Evolutionary conservation across 352 stramenopile genomes (phyloP), one percentile per base, ranked within the genome.

Genomic region (Pythium angustatum): DNA sequence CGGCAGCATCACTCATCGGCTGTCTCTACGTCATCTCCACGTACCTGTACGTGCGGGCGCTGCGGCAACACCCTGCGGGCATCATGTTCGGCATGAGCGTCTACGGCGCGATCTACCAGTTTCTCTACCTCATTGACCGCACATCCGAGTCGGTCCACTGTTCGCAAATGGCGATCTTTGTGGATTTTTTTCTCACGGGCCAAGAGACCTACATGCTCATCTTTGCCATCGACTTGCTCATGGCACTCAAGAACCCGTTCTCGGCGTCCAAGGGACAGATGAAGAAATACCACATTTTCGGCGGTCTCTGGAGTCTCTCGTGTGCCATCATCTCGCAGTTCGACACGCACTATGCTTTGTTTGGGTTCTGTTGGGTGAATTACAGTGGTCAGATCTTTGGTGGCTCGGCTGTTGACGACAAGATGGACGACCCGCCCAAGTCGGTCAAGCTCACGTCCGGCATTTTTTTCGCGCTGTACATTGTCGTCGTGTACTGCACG

Each of bases 151-250:
- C 77, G 10, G 57, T 88, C 10, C 62, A 81, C 7, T 94, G 85
- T 59, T 77, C 60, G 24, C 65, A 88, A 52, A 83, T 87, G 49
- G 78, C 81, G 1, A 75, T 94, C 36, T 67, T 91, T 38, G 83
- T 91, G 7, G 85, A 94, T 50, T 85, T 94, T 47, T 90, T 91
- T 43, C 81, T 92, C 50, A 94, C 85, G 2, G 85, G 85, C 10
- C 85, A 94, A 58, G 85, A 94, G 51, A 94, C 85, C 28, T 94
- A 93, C 66, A 93, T 96, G 79, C 73, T 94, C n/a, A 88, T 94
- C 48, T 93, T 96, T 63, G 80, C 87, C 9, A 91, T 94, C 48
- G 87, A 96, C 56, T 65, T 96, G 26, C 67, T 93, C 6, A 58
- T 96, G 31, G 81, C 86, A 24, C 62, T 93, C 21, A 94, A 93